Evolutionary conservation across 768 basidiomycete species (phyloP).

Genomic region (Kwoniella sp.): DNA sequence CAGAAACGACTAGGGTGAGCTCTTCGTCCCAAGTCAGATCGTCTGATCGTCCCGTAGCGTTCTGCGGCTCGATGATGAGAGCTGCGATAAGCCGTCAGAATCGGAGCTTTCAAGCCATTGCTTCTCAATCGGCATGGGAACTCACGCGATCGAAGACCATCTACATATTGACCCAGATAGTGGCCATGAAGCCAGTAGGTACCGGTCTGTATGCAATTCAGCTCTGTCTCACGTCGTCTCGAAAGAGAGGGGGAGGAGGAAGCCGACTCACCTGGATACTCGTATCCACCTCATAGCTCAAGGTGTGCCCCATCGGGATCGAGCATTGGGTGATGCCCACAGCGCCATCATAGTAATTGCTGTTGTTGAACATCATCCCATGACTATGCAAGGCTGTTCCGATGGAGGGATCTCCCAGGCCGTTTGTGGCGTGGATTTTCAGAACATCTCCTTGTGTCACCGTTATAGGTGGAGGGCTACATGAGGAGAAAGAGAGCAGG

Average conservation of each 20-base stretch:
- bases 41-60: conserved; percentile 58
- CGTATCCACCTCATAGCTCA: conserved; percentile 73
- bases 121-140: background rate
- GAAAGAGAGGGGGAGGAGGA: no score
- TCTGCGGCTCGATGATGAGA: conserved; percentile 66
- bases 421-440: conserved; percentile 74
- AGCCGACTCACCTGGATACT: conserved; percentile 36
- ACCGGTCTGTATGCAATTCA: conserved; percentile 34
- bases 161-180: conserved; percentile 75
- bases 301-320: conserved; percentile 71
- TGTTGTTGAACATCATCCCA: conserved; percentile 90
- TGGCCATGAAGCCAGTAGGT: conserved; percentile 58
- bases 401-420: conserved; percentile 60
- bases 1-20: conserved; percentile 78
- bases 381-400: conserved; percentile 83
- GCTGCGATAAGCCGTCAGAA: conserved; percentile 56
- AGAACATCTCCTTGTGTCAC: conserved; percentile 73
- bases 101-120: no score
- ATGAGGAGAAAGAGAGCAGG: no score
- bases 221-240: background rate
- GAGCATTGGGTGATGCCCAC: conserved; percentile 75
- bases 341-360: conserved; percentile 89
- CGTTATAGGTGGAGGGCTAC: conserved; percentile 78
- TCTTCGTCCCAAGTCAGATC: conserved; percentile 79
- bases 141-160: conserved; percentile 75